These are phyloP conservation scores for Candida argentea DNA, from an alignment of 805 yeast genomes.

Conservation along the genomic window DNA sequence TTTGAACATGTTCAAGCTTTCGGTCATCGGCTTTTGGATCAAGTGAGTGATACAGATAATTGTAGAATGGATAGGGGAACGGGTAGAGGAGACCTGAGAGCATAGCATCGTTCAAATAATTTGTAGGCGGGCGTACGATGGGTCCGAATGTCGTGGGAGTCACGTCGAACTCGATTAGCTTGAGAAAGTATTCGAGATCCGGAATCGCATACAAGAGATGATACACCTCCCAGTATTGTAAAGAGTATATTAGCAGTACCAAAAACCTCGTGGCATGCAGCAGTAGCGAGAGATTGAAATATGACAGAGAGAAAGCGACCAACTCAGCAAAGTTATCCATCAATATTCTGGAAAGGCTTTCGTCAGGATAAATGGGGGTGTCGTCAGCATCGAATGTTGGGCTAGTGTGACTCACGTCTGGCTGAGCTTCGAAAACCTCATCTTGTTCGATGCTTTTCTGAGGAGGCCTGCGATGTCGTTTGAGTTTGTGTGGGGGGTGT, in stretches of 20 bases:
- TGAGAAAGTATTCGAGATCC: constrained; percentile 22
- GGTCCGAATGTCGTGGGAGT: constrained; percentile 27
- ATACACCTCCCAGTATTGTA: constrained; percentile 36
- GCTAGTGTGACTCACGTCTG: not conserved
- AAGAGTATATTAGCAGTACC: constrained; percentile 26
- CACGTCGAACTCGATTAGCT: constrained; percentile 25
- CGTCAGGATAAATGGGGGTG: constrained; percentile 21
- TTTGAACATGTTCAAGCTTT: constrained; percentile 17
- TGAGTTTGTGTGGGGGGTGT: not conserved
- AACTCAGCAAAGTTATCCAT: constrained; percentile 28
- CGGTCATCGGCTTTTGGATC: constrained; percentile 15
- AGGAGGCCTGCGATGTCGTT: constrained; percentile 1
- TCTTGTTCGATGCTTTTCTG: constrained; percentile 3
- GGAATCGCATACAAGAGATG: constrained; percentile 26
- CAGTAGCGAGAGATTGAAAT: constrained; percentile 28
- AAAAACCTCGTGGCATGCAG: constrained; percentile 29
- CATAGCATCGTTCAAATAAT: constrained; percentile 24
- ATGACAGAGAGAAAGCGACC: constrained; percentile 20
- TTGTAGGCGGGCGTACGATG: constrained; percentile 29
- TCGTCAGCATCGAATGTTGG: not conserved
- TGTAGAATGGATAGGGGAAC: constrained; percentile 36
- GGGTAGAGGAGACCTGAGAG: constrained; percentile 33
- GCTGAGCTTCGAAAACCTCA: constrained; percentile 1
- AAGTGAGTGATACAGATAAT: constrained; percentile 31
- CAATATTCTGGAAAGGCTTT: constrained; percentile 24